Evolutionary conservation across 371 early-diverging fungal species (phyloP), one percentile per base, ranked within the genome.

Genomic region (Apophysomyces ossiformis): DNA sequence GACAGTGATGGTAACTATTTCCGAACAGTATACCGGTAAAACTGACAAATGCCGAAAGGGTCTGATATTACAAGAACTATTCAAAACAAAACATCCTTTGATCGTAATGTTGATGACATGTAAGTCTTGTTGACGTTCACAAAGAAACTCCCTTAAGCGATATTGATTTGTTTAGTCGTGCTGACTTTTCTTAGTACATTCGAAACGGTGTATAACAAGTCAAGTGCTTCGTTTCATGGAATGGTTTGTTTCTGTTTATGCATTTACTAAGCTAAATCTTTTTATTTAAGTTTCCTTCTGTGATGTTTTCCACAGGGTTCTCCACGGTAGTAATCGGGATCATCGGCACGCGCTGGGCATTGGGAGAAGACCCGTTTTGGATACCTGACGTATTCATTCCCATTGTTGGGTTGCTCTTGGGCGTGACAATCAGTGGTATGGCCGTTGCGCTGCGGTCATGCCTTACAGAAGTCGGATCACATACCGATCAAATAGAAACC

Each of bases 371-470:
- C 7, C 93, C 92, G 0, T 88, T 91, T 64, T 92, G 84, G 73
- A 69, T 83, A 2, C 90, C 95, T 7, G 86, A 84, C 37, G 80
- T 89, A 58, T 96, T 92, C 68, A 89, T 96, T 38, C 95, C 96
- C 11, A 72, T 90, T 37, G 74, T 95, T 18, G 96, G 95, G n/a
- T 90, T 94, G 88, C 68, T 94, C 16, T 78, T 94, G 7, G 95
- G 94, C 39, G 92, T 92, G 67, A 75, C 86, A 11, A 90, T 94
- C 84, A 87, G 91, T 7, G 92, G 89, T 5, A 86, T 92, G 66
- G 89, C 95, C 0, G 81, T 95, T 13, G 93, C 91, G 0, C 65
- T 92, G 38, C 82, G 85, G 44, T 74, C 77, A 36, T 83, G 86
- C 43, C 76, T 93, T 9, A 60, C 67, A 5, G 69, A 68, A 44